Conservation (phyloP, 768 basidiomycete species). For the Collybia sordida region DNA sequence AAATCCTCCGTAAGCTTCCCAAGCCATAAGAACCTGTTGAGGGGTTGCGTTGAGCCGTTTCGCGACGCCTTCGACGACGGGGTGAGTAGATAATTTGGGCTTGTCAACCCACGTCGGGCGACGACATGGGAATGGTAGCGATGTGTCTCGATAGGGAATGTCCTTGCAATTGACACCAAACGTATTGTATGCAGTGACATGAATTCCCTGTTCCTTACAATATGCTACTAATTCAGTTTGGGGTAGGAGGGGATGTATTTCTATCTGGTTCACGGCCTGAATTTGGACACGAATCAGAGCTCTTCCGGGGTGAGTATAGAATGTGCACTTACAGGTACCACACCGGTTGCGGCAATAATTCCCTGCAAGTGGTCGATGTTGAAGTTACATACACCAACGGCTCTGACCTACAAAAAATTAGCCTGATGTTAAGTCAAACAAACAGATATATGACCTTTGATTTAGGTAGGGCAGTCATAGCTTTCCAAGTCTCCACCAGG, state of each 20-base stretch:
- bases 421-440: constrained; percentile 1
- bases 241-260: constrained; percentile 79
- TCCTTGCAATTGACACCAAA: constrained; percentile 75
- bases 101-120: constrained; percentile 18
- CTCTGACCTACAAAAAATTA: constrained; percentile 44
- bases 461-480: constrained; percentile 68
- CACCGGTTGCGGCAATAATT: constrained; percentile 67
- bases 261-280: constrained; percentile 74
- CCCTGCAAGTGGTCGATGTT: constrained; percentile 63
- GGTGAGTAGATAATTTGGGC: constrained; percentile 67
- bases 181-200: constrained; percentile 64
- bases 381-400: constrained; percentile 85
- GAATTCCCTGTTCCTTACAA: constrained; percentile 68
- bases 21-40: constrained; percentile 83
- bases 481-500: constrained; percentile 80
- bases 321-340: constrained; percentile 56
- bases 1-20: constrained; percentile 73
- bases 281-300: neutral
- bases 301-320: neutral
- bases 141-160: neutral
- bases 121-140: neutral
- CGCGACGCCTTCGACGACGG: constrained; percentile 61
- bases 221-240: constrained; percentile 73
- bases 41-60: constrained; percentile 59
- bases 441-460: constrained; percentile 51